These are phyloP conservation scores for Funneliformis mosseae DNA, from an alignment of 192 early-diverging fungal species.

Conservation along the genomic window DNA sequence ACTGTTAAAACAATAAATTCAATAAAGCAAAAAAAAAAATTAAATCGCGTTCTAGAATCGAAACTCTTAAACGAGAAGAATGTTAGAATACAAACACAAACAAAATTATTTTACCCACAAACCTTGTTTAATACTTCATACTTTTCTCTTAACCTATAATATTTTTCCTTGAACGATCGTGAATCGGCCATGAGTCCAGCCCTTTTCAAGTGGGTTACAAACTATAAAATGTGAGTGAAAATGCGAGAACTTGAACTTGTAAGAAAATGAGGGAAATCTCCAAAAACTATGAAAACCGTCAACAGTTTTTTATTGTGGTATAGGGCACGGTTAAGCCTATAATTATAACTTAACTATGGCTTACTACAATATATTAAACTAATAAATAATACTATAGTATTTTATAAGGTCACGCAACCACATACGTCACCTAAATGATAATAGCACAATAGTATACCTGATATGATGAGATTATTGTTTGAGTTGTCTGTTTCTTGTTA, in stretches of 20 bases:
- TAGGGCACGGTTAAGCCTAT: not conserved
- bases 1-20: too few species aligned
- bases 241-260: not conserved
- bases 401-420: not conserved
- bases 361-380: not conserved
- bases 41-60: not conserved
- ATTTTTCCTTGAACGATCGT: conserved; percentile 34
- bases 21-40: not conserved
- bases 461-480: not conserved
- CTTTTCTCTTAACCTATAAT: conserved; percentile 30
- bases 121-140: conserved; percentile 31
- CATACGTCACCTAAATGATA: not conserved
- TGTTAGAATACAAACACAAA: not conserved
- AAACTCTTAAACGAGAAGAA: not conserved
- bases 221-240: not conserved
- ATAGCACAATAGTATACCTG: not conserved
- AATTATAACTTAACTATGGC: too few species aligned
- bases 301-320: not conserved
- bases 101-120: not conserved
- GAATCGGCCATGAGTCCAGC: conserved; percentile 31
- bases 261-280: not conserved
- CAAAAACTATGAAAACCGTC: not conserved
- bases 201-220: not conserved
- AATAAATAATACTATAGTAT: not conserved
- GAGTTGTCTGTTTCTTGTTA: too few species aligned